Percentiles rank a stretch among this genome's conserved stretches.
Evolutionary conservation across 768 basidiomycete genomes (phyloP).

Genomic region (Mrakia blollopis): DNA sequence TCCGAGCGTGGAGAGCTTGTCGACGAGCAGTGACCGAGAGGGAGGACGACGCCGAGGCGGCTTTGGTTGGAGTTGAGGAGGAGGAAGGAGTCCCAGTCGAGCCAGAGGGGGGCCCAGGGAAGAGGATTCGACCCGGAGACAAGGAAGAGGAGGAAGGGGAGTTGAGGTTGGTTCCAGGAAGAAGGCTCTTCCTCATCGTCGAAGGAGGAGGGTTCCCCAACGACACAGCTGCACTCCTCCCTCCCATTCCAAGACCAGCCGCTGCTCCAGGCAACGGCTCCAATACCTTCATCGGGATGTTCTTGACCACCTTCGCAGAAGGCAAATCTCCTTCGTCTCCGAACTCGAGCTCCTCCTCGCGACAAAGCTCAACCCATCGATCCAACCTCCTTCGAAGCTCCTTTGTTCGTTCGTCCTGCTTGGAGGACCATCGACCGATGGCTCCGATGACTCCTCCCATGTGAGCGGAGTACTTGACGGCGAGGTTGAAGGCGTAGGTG

Average conservation of each 20-base stretch:
- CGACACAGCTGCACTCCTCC: not conserved
- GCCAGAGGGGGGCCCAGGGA: slow-evolving; percentile 5
- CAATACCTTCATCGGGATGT: slow-evolving; percentile 15
- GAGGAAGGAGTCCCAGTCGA: not conserved
- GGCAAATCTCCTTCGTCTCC: slow-evolving; percentile 6
- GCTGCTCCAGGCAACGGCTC: slow-evolving; percentile 4
- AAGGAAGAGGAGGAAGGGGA: not conserved
- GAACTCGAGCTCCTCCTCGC: not conserved
- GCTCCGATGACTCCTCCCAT: slow-evolving; percentile 29
- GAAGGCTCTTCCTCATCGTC: slow-evolving; percentile 6
- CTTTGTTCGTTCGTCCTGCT: slow-evolving; percentile 15
- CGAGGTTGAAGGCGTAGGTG: slow-evolving; percentile 29
- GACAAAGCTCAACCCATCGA: slow-evolving; percentile 18
- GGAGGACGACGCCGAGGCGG: not conserved
- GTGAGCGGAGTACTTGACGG: not conserved
- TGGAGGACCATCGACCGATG: slow-evolving; percentile 23
- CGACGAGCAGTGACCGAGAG: slow-evolving; percentile 20
- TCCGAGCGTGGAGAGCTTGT: slow-evolving; percentile 26
- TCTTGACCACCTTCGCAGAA: not conserved
- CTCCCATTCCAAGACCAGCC: not conserved
- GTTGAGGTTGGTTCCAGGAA: no score
- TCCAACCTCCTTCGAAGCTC: slow-evolving; percentile 18
- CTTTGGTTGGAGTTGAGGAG: slow-evolving; percentile 2
- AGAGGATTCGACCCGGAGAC: slow-evolving; percentile 2
- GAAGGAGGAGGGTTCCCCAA: slow-evolving; percentile 9